These are phyloP conservation scores for Tolypocladium sp. DNA, from an alignment of 2,329 filamentous ascomycete genomes.

Conservation along the genomic window DNA sequence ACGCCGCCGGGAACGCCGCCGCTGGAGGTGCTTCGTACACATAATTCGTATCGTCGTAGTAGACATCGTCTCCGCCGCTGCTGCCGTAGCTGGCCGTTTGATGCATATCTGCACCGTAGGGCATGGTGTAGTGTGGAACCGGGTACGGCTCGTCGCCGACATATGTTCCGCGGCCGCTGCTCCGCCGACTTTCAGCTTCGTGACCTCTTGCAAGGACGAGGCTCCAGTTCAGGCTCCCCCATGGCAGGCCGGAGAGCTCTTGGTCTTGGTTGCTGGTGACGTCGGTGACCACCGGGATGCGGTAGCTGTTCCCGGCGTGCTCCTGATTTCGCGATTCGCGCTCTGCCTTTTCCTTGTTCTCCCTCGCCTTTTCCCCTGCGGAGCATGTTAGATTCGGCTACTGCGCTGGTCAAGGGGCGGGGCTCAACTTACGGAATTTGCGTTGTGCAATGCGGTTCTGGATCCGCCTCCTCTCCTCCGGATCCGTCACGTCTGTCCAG, in stretches of 20 bases:
- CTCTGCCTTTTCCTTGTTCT: conserved; percentile 56
- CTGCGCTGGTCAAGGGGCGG: not conserved
- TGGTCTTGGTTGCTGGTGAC: conserved; percentile 37
- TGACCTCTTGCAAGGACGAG: conserved; percentile 42
- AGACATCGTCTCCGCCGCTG: conserved; percentile 22
- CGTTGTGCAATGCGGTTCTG: conserved; percentile 70
- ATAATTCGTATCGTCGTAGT: conserved; percentile 19
- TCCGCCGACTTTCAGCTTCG: conserved; percentile 35
- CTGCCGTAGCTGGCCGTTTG: conserved; percentile 23
- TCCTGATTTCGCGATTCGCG: conserved; percentile 55
- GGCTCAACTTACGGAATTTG: conserved; percentile 55
- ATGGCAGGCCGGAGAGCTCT: conserved; percentile 57
- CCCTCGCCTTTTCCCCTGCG: conserved; percentile 60
- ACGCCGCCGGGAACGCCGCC: conserved; percentile 1
- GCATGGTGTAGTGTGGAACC: conserved; percentile 15
- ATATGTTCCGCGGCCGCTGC: conserved; percentile 28
- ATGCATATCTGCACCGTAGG: conserved; percentile 11
- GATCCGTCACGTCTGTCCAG: conserved; percentile 62
- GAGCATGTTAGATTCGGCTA: conserved; percentile 1
- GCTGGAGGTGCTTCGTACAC: conserved; percentile 14
- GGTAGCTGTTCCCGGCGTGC: conserved; percentile 56
- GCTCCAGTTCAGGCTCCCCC: conserved; percentile 59
- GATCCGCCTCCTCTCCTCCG: conserved; percentile 62
- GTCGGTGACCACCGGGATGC: conserved; percentile 48
- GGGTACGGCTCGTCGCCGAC: conserved; percentile 23